Base-by-base conservation (phyloP, 495 filamentous ascomycete genomes). In the Neurospora intermedia region DNA sequence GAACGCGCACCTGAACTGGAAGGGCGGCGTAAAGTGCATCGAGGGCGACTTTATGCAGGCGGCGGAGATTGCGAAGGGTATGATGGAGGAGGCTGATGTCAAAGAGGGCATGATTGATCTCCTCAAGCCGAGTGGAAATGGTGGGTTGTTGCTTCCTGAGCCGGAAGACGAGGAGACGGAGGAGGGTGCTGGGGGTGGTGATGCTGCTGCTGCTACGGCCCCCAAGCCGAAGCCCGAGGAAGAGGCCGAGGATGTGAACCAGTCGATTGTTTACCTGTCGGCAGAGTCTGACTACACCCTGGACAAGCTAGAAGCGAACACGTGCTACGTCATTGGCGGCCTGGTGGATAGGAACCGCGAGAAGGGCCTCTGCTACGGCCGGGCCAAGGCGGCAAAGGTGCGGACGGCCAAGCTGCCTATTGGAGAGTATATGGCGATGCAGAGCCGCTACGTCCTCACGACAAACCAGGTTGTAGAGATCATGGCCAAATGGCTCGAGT, bases 381-480 rank as follows among this genome's bases (percentile, higher is more conserved):
- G 89, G 48, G 96, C 96, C 0, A 84, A 85, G 70, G 88, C 91
- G 46, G 84, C 85, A 77, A 92, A 92, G 0, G 88, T 98, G 72
- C 89, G 90, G 48, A 98, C 95, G 0, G 96, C 95, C 0, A 95
- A 92, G 80, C 79, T 99, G 31, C 96, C 96, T 0, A 98, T 99
- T 77, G 92, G 93, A 3, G 89, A 98, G 20, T 98, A 91, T 76
- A 91, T 99, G 85, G 85, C 91, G 70, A 96, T 99, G 93, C 83
- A 89, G 39, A 92, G 90, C 73, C 89, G 96, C 16, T 87, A 88
- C 72, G 91, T 99, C 3, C 82, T 99, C 59, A 89, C 94, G 7
- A 97, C 94, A 15, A 98, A 98, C 77, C 96, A 99, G 78, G 96
- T 99, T 1, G 86, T 92, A 54, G 96, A 98, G 80, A 98, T 99